Conservation (phyloP, 148 eudicot species). For the Salicornia ramosissima region DNA sequence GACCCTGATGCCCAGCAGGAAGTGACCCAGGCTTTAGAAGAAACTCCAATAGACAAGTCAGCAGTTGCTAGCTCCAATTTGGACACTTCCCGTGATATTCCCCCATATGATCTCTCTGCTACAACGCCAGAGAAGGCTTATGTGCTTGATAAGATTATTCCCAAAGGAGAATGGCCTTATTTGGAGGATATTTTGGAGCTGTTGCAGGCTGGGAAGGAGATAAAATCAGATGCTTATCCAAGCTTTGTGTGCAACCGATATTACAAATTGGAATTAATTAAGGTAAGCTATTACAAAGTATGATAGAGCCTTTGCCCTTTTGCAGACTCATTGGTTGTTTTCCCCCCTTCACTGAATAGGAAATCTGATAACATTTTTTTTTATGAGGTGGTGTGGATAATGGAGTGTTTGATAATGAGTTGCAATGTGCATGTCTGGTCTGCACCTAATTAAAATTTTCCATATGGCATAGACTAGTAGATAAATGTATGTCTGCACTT, state of each 20-base stretch:
- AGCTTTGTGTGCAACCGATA: constrained; percentile 67
- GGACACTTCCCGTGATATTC: constrained; percentile 45
- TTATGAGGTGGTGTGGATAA: too few relatives aligned
- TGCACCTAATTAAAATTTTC: background rate
- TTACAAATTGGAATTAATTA: constrained; percentile 36
- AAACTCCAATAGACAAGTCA: constrained; percentile 37
- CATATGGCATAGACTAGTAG: background rate
- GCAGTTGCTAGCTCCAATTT: constrained; percentile 46
- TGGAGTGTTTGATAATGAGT: too few relatives aligned
- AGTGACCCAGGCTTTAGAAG: constrained; percentile 33
- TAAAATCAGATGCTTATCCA: constrained; percentile 50
- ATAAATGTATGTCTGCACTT: background rate
- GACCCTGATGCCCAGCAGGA: constrained; percentile 31
- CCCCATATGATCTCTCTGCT: constrained; percentile 69
- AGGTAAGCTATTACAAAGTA: constrained; percentile 56
- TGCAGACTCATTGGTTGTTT: background rate
- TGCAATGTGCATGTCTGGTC: too few relatives aligned
- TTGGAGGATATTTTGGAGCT: constrained; percentile 50
- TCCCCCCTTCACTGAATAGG: background rate
- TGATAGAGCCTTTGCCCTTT: background rate
- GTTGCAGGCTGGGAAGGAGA: constrained; percentile 37
- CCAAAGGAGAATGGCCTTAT: constrained; percentile 73
- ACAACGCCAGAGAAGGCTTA: constrained; percentile 64
- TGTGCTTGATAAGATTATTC: constrained; percentile 76
- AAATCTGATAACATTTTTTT: background rate